Base-by-base conservation (phyloP, 1,139 yeast genomes). In the Wickerhamomyces sp. region DNA sequence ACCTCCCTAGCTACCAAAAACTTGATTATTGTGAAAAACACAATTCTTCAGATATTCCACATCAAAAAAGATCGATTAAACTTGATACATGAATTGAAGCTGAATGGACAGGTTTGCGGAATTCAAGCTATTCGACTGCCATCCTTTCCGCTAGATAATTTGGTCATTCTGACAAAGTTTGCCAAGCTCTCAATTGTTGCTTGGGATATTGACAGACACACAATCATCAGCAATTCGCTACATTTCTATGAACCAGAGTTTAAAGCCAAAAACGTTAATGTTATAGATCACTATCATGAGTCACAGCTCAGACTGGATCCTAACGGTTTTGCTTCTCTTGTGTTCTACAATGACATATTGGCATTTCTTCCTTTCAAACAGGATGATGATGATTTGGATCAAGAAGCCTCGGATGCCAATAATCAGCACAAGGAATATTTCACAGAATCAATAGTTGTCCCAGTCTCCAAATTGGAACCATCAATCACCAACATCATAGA, bases 181-280 rank as follows among this genome's bases (percentile, higher is more conserved):
- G 96, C 97, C 27, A 91, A 91, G 62, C 62, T 89, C 44, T 85
- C 95, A 1, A 67, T 91, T 36, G 68, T 93, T 29, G 73, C 75
- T 49, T 93, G 96, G 90, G 84, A 89, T 59, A 67, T 68, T 10
- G 65, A 61, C 9, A 62, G 60, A 14, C 72, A 78, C 50, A 58
- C 75, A 0, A 72, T 93, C 13, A 70, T 76, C 18, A 89, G 97
- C 0, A 75, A 81, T 4, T 87, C 96, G 43, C 71, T 93, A 46
- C 99, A 93, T 65, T 89, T 78, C 62, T 93, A 91, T 63, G 98
- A 91, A 59, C 78, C 79, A 45, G 78, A 81, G 39, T 73, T 57
- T 42, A 32, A 46, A 26, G 47, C 44, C 18, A 76, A 68, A 55
- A 74, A 70, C 45, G 62, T 71, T 46, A 79, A 79, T 37, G 72